A percentile compares a stretch with the other conserved stretches of the same genome.
Conservation (phyloP, 2,329 filamentous ascomycete species). For the Cordyceps militaris region DNA sequence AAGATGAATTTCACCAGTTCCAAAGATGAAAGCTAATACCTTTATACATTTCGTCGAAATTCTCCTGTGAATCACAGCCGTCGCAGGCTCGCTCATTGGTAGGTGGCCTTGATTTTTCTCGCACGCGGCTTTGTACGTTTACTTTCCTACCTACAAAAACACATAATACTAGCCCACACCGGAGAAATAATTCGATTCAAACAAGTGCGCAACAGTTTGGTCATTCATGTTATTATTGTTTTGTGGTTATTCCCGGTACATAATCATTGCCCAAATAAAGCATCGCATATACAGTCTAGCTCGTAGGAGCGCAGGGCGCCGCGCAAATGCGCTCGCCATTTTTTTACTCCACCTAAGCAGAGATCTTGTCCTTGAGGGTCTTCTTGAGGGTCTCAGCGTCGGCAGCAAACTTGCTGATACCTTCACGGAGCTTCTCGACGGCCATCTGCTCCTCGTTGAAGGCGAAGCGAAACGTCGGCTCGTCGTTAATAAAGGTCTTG, state of each 20-base stretch:
- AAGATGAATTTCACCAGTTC: too few species aligned
- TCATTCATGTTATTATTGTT: slow-evolving; percentile 7
- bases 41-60: too few species aligned
- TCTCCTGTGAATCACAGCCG: too few species aligned
- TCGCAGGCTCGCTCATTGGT: too few species aligned
- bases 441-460: slow-evolving; percentile 99
- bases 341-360: slow-evolving; percentile 29
- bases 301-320: too few species aligned
- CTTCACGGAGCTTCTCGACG: slow-evolving; percentile 97
- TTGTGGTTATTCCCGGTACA: slow-evolving; percentile 1
- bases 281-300: background rate
- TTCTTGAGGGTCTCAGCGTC: slow-evolving; percentile 91
- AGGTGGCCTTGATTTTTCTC: too few species aligned
- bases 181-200: too few species aligned
- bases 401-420: slow-evolving; percentile 98
- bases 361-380: slow-evolving; percentile 82
- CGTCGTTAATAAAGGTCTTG: slow-evolving; percentile 85
- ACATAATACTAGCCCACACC: too few species aligned
- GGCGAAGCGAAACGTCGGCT: slow-evolving; percentile 90
- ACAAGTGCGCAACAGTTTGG: too few species aligned
- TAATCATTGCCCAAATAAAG: background rate
- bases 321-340: background rate
- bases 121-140: too few species aligned
- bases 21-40: too few species aligned
- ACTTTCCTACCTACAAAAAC: too few species aligned